phyloP scores from a whole-genome alignment of 352 stramenopile genomes.

The Phytophthora colocasiae region DNA sequence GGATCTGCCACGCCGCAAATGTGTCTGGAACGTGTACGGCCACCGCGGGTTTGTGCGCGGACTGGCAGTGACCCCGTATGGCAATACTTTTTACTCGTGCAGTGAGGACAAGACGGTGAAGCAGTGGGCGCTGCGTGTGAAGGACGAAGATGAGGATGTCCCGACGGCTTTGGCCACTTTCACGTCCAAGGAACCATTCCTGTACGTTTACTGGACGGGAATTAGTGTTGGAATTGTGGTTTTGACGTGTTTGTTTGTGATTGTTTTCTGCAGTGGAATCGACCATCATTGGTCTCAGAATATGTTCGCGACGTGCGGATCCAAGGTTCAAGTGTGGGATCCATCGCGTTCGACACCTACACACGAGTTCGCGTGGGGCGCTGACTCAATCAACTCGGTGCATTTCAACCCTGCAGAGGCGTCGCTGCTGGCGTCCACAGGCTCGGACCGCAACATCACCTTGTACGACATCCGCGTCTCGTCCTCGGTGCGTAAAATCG shows the following conservation, averaged over 20 bases:
- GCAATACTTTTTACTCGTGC: constrained; percentile 93
- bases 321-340: constrained; percentile 97
- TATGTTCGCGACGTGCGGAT: constrained; percentile 93
- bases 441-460: constrained; percentile 92
- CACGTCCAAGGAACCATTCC: constrained; percentile 86
- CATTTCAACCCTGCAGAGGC: constrained; percentile 97
- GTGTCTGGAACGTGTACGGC: constrained; percentile 93
- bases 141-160: constrained; percentile 75
- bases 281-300: constrained; percentile 97
- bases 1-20: constrained; percentile 95
- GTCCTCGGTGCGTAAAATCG: constrained; percentile 96
- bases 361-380: constrained; percentile 93
- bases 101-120: constrained; percentile 97
- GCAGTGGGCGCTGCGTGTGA: constrained; percentile 85
- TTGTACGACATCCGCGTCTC: constrained; percentile 94
- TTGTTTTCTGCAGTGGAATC: constrained; percentile 91
- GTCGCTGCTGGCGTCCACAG: constrained; percentile 95
- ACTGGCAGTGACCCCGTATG: constrained; percentile 81
- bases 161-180: constrained; percentile 78
- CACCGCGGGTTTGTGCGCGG: constrained; percentile 96
- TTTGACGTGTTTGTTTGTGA: constrained; percentile 13
- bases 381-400: constrained; percentile 95
- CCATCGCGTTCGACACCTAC: constrained; percentile 93
- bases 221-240: not conserved
- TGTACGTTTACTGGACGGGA: constrained; percentile 47